Base-by-base conservation (phyloP, 78 protist species). In the Speleostelium caveatum region DNA sequence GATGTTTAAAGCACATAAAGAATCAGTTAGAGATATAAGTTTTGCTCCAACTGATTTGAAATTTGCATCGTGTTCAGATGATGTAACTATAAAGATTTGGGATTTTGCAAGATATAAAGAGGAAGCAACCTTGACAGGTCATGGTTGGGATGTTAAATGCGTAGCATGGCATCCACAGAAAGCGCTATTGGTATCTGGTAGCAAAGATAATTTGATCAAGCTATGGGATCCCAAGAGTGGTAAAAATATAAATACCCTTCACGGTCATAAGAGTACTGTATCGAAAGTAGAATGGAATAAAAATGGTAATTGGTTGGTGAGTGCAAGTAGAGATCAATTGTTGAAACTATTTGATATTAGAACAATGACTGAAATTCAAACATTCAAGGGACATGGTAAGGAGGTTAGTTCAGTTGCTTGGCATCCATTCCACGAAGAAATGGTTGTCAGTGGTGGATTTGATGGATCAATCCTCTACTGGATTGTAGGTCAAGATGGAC, bases 181-280 rank as follows among this genome's bases (percentile, higher is more conserved):
- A 73, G 36, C 94, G 6, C 62, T 98, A 39, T 24, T 98, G 21
- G 98, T 85, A 5, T 86, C 96, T 5, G 99, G 99, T 36, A 26
- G 92, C 24, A 95, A 95, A 80, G 99, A 98, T 53, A 76, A 78
- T 17, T 8, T 24, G 10, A 71, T 98, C 60, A 96, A 93, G 66
- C 59, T 98, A n/a, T 98, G 99, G 99, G 99, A 98, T 49, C 93
- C 99, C 16, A 85, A 93, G 17, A 2, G 87, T 32, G 95, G 91
- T 30, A 22, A 30, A n/a, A 78, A 66, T n/a, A 60, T 96, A 4
- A 14, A 59, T 32, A 93, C 97, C 6, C 32, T 97, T 24, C 72
- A 95, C 93, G 96, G 75, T 14, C 98, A 96, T 92, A 95, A 94
- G 53, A 53, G 73, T 53, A 67, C 97, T 0, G 94, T 98, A 6